Evolutionary conservation across 352 stramenopile species (phyloP), one percentile per base, ranked within the genome.

Genomic region (Pythium myriotylum): DNA sequence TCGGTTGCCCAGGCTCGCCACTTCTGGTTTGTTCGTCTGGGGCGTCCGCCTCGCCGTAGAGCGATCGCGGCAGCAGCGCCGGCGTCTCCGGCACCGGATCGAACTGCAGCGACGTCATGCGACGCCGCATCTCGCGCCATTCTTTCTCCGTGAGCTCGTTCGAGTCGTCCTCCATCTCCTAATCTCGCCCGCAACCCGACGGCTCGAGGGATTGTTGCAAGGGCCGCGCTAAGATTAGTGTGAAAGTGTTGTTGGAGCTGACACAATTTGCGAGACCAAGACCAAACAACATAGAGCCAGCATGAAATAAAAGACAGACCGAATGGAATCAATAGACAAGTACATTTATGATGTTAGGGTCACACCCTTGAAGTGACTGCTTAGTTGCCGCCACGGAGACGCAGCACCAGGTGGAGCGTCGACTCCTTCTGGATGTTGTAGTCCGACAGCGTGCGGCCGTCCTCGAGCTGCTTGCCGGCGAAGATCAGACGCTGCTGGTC

Each of bases 401-500:
- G 54, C 8, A 60, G 52, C 52, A 59, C 52, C 29, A 60, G 12
- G 41, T 60, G 54, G 9, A 60, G 41, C 19, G 96, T 99, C 37
- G 91, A 98, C 80, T 99, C 96, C 56, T 70, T 70, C 63, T 70
- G 63, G 51, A 70, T 70, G 63, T 70, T 70, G 63, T 70, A 70
- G 63, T 70, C 63, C 63, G 63, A 70, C 1, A 70, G 56, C 33
- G 56, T 66, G 43, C 62, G 62, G 43, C 62, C 62, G 24, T 70
- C 62, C 51, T 70, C 62, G 37, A 70, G 62, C 62, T 70, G 62
- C 62, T 70, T 70, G 55, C 55, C 63, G 35, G 56, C 55, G 22
- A 98, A 98, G 66, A 99, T 99, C 52, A 98, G 79, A 47, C 94
- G 81, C 74, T 99, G 94, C 78, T 98, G 92, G 65, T 98, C 95